Evolutionary conservation across 257 asterid species (phyloP).

Genomic region (Solanum okadae): DNA sequence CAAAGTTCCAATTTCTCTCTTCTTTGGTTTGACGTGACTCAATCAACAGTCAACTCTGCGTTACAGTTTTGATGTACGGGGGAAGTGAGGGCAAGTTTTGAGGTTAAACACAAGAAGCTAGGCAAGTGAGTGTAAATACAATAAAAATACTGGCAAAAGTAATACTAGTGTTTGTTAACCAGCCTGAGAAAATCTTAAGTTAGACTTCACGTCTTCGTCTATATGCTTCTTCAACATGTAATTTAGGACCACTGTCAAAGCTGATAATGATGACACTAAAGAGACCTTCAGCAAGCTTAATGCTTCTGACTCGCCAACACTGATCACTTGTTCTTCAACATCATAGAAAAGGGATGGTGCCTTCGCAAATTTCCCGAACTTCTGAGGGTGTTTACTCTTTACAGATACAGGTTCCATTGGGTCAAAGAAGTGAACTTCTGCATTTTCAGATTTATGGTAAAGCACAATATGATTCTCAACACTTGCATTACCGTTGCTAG

Average conservation of each 20-base stretch:
- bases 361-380: background rate
- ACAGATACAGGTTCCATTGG: background rate
- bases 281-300: slow-evolving; percentile 2
- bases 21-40: too few species aligned
- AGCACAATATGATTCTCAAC: background rate
- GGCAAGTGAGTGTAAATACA: background rate
- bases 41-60: too few species aligned
- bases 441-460: background rate
- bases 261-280: background rate
- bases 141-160: background rate
- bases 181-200: background rate
- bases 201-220: background rate
- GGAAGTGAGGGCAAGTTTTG: too few species aligned
- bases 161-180: background rate
- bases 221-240: background rate
- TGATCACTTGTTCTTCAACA: background rate
- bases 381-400: background rate
- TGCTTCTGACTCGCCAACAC: background rate
- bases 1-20: too few species aligned
- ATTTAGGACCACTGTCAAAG: background rate
- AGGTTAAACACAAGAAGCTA: too few species aligned
- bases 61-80: too few species aligned
- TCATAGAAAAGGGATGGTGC: background rate
- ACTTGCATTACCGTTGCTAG: too few species aligned
- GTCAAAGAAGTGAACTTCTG: background rate